Conservation (phyloP, 495 filamentous ascomycete species). For the Penicillium herquei region DNA sequence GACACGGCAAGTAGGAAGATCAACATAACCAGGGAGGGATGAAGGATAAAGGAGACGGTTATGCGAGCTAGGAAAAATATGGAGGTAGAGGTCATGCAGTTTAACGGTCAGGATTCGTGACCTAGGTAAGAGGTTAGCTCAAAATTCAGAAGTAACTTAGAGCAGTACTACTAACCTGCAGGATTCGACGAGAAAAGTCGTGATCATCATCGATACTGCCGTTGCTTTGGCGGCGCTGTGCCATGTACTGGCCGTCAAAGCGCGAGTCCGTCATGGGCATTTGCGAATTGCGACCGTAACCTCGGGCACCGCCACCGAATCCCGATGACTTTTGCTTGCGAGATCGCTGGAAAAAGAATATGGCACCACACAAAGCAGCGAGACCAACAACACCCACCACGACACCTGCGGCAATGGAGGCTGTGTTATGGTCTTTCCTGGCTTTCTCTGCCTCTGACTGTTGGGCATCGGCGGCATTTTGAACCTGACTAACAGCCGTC, state of each 20-base stretch:
- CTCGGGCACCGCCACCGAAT: constrained; percentile 55
- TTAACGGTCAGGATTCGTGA: constrained; percentile 50
- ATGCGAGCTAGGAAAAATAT: not conserved
- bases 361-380: constrained; percentile 61
- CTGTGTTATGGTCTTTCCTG: constrained; percentile 53
- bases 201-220: constrained; percentile 98
- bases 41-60: not conserved
- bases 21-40: constrained; percentile 13
- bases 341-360: constrained; percentile 73
- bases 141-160: not conserved
- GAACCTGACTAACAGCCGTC: constrained; percentile 26
- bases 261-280: constrained; percentile 67
- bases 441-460: constrained; percentile 17
- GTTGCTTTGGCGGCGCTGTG: constrained; percentile 84
- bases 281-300: constrained; percentile 14
- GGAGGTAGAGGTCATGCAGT: constrained; percentile 1
- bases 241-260: constrained; percentile 82
- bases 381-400: constrained; percentile 80
- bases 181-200: constrained; percentile 93
- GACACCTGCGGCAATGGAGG: constrained; percentile 82
- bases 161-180: constrained; percentile 61
- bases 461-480: constrained; percentile 4
- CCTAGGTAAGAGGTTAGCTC: constrained; percentile 23
- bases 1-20: constrained; percentile 8
- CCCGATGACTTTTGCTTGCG: constrained; percentile 74